These are phyloP conservation scores for Lepidium campestre DNA, from an alignment of 441 rosid genomes.

Conservation along the genomic window DNA sequence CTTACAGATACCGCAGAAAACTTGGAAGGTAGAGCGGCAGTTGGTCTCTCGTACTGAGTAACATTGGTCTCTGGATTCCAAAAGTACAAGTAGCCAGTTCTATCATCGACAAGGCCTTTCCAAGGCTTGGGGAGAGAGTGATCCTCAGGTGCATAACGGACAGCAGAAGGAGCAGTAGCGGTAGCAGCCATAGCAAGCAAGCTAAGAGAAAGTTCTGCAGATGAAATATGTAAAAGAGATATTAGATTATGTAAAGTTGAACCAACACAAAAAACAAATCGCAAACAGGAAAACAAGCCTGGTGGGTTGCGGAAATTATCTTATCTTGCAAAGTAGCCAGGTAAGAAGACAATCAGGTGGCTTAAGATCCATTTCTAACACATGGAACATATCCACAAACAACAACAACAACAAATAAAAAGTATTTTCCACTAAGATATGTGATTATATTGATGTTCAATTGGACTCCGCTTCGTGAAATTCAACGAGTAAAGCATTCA, in stretches of 20 bases:
- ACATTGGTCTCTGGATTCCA: slow-evolving; percentile 94
- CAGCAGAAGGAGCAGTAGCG: slow-evolving; percentile 42
- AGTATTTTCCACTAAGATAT: background rate
- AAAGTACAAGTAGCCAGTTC: slow-evolving; percentile 76
- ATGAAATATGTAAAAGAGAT: background rate
- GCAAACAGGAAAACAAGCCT: background rate
- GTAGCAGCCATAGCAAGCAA: slow-evolving; percentile 59
- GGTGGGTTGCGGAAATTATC: too few species aligned
- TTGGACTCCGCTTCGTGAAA: too few species aligned
- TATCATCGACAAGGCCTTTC: slow-evolving; percentile 84
- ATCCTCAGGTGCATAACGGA: slow-evolving; percentile 84
- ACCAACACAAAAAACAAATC: too few species aligned
- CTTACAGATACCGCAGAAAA: slow-evolving; percentile 34
- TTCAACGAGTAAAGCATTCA: background rate
- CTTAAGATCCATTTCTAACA: too few species aligned
- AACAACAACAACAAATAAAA: background rate
- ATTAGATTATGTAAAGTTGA: too few species aligned
- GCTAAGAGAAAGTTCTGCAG: background rate
- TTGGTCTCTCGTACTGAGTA: slow-evolving; percentile 79
- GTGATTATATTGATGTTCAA: too few species aligned
- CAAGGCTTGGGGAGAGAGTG: slow-evolving; percentile 93
- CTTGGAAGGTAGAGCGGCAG: slow-evolving; percentile 25
- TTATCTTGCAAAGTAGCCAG: too few species aligned
- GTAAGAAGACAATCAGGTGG: too few species aligned
- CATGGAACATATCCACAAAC: background rate